Conservation (phyloP, 2,329 filamentous ascomycete genomes). For the Colletotrichum lupini region DNA sequence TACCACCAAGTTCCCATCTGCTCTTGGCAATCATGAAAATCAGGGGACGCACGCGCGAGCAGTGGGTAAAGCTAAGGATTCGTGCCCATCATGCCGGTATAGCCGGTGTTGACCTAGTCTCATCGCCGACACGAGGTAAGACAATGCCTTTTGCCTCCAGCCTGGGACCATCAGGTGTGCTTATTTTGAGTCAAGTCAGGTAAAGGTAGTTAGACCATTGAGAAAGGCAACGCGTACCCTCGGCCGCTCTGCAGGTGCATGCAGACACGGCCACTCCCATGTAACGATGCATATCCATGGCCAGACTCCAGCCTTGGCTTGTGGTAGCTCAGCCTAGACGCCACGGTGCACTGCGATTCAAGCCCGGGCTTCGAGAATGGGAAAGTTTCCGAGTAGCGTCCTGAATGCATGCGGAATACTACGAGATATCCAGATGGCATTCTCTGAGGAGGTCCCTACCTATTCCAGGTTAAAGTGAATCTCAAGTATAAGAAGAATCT, state of each 20-base stretch:
- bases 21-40: background rate
- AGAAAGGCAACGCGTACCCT: background rate
- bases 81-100: background rate
- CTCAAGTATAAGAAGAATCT: slow-evolving; percentile 30
- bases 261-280: slow-evolving; percentile 8
- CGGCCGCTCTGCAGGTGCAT: background rate
- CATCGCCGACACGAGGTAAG: slow-evolving; percentile 10
- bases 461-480: background rate
- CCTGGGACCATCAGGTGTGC: background rate
- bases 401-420: slow-evolving; percentile 11
- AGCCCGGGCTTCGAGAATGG: background rate
- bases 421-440: background rate
- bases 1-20: background rate
- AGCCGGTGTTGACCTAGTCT: background rate
- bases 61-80: background rate
- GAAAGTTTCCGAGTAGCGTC: slow-evolving; percentile 17
- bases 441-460: background rate
- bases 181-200: background rate
- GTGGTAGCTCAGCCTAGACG: slow-evolving; percentile 6
- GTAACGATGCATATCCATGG: background rate
- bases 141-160: slow-evolving; percentile 9
- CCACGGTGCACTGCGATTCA: background rate
- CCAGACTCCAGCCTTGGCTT: slow-evolving; percentile 6
- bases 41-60: background rate
- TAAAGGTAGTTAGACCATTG: background rate